Conservation (phyloP, 2,329 filamentous ascomycete species). For the Lachnum nothofagi region DNA sequence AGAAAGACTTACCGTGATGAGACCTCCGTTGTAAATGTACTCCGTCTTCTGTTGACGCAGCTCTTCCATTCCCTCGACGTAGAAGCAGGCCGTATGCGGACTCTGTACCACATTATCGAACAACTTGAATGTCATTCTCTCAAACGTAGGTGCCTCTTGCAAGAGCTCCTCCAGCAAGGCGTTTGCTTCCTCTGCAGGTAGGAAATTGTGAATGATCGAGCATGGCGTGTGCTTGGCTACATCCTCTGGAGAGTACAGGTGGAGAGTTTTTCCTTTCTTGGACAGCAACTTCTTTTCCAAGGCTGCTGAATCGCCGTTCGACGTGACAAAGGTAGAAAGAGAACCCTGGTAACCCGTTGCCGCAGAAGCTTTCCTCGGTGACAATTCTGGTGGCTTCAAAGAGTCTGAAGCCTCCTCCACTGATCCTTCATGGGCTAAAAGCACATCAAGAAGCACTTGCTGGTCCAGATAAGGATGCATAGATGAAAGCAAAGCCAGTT, state of each 20-base stretch:
- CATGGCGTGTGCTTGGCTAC: conserved; percentile 81
- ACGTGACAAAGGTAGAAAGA: conserved; percentile 45
- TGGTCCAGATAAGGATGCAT: conserved; percentile 62
- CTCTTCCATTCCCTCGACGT: conserved; percentile 70
- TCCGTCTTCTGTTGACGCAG: conserved; percentile 65
- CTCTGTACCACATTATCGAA: conserved; percentile 84
- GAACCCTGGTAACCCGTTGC: conserved; percentile 57
- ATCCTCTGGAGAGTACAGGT: conserved; percentile 76
- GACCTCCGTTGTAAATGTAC: conserved; percentile 80
- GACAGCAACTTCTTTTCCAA: conserved; percentile 49
- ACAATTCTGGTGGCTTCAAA: conserved; percentile 37
- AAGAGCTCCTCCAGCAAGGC: conserved; percentile 71
- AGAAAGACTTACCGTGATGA: conserved; percentile 49
- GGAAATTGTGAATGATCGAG: conserved; percentile 86
- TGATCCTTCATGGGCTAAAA: conserved; percentile 73
- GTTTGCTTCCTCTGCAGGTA: conserved; percentile 67
- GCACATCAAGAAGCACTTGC: conserved; percentile 67
- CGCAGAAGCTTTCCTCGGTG: conserved; percentile 28
- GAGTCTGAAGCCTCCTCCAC: conserved; percentile 60
- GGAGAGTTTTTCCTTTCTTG: conserved; percentile 75
- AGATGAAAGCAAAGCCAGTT: conserved; percentile 77
- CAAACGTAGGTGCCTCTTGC: conserved; percentile 65
- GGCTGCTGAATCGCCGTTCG: conserved; percentile 9
- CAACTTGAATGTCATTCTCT: conserved; percentile 70
- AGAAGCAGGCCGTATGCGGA: conserved; percentile 80